Conservation (phyloP, 164 flowering plant species). For the Sedum album region DNA sequence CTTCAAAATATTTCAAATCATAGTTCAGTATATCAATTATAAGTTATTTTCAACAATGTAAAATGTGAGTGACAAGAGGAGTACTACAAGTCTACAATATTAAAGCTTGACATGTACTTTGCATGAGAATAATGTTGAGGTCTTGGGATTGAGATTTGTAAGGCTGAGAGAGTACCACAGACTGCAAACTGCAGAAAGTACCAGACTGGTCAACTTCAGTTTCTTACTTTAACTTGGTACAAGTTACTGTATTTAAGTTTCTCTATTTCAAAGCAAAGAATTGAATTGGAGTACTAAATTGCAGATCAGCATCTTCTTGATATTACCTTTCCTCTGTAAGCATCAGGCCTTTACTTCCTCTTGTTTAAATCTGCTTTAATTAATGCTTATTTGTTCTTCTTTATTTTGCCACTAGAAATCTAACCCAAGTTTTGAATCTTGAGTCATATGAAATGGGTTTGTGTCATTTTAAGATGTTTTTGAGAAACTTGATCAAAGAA, state of each 20-base stretch:
- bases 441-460: neutral
- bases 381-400: neutral
- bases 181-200: constrained; percentile 5
- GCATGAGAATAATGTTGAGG: constrained; percentile 7
- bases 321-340: neutral
- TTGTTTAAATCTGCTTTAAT: neutral
- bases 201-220: constrained; percentile 4
- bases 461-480: neutral
- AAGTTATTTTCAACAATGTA: neutral
- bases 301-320: neutral
- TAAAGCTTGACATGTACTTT: neutral
- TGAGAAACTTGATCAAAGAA: neutral
- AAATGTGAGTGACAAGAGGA: neutral
- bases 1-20: too few relatives aligned
- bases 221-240: neutral
- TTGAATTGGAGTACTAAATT: neutral
- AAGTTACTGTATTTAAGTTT: neutral
- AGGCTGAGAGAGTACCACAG: neutral
- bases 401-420: neutral
- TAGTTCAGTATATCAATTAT: too few relatives aligned
- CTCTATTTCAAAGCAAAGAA: constrained; percentile 7
- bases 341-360: neutral
- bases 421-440: constrained; percentile 1
- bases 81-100: neutral
- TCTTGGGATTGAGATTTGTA: neutral